Base-by-base conservation (phyloP, 352 stramenopile species). In the Phytophthora citricola region DNA sequence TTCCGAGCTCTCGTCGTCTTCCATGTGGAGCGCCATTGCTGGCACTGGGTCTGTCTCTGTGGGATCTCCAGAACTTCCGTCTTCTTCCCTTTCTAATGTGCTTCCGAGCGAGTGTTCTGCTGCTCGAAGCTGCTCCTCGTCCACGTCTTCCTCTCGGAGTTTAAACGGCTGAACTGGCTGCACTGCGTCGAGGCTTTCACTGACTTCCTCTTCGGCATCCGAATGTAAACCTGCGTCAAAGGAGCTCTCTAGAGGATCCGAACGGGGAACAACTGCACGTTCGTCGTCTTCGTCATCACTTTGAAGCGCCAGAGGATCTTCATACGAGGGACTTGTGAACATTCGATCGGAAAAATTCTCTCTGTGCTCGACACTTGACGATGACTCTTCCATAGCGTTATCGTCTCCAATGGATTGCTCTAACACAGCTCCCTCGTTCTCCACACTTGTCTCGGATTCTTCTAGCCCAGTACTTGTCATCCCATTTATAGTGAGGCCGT, bases 41-140 rank as follows among this genome's bases (percentile, higher is more conserved):
- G 41, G 15, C 1, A 32, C 31, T 55, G 56, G 44, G 24, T 36
- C 31, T 4, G 8, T 14, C 10, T 36, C 38, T 2, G 15, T 43
- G 3, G 38, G 15, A 20, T 43, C 14, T 22, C 14, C 7, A 36
- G 14, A 20, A 20, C n/a, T 48, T n/a, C 31, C 15, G 12, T 34
- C 51, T 14, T 45, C 20, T 8, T 56, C 22, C 22, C 6, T 9
- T 8, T 5, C 4, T 44, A 52, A 8, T 0, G 12, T 26, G 29
- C 32, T 44, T 36, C 53, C 40, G 6, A 64, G 2, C 3, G 46
- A 69, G 6, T 8, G 31, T 20, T 75, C 62, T 47, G 55, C 39
- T 27, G 49, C 52, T 43, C 56, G 62, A 20, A 71, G 38, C 15
- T 75, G 65, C 26, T 78, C 62, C 40, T 70, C 54, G 5, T 52